Base-by-base conservation (phyloP, 495 filamentous ascomycete species). In the Penicillium desertorum region DNA sequence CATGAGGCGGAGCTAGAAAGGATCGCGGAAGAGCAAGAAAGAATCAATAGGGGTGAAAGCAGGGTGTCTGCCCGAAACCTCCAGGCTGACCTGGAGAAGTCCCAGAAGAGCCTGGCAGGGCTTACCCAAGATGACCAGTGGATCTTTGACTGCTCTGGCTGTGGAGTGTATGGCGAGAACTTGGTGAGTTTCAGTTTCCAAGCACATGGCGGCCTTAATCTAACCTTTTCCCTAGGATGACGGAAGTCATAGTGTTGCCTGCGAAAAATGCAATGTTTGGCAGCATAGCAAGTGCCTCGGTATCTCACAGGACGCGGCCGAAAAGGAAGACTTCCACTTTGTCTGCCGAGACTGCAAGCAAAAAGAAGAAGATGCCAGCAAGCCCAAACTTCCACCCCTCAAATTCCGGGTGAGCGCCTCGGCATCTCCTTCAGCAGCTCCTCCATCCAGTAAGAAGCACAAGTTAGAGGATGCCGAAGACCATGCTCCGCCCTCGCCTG, bases 261-360 rank as follows among this genome's bases (percentile, higher is more conserved):
- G 94, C 69, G 94, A 98, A 64, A 86, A 81, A 47, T 98, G 94
- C 79, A 94, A 88, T 67, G 86, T 96, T 19, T 98, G 94, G 94
- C 93, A 97, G 67, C 94, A 97, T 64, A 93, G 89, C 76, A 87
- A 86, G 47, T 98, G 94, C 65, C 83, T 96, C 48, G 88, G 86
- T 30, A 89, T 98, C 56, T 80, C 79, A 11, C 81, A 90, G 56
- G 77, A 79, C 45, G 87, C 90, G 55, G 93, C 90, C 6, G 91
- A 96, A 51, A 78, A 85, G 45, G 89, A 92, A 12, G 88, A 95
- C 62, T 97, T 96, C 67, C 86, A 90, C 53, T 96, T 96, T 68
- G 76, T 96, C 50, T 98, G 94, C 74, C 77, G 77, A 22, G 82
- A 85, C 47, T 98, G 94, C 73, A 83, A 83, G 63, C 80, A 80